phyloP scores from a whole-genome alignment of 1,284 basidiomycete genomes.

The Xerocomus alliaceus region DNA sequence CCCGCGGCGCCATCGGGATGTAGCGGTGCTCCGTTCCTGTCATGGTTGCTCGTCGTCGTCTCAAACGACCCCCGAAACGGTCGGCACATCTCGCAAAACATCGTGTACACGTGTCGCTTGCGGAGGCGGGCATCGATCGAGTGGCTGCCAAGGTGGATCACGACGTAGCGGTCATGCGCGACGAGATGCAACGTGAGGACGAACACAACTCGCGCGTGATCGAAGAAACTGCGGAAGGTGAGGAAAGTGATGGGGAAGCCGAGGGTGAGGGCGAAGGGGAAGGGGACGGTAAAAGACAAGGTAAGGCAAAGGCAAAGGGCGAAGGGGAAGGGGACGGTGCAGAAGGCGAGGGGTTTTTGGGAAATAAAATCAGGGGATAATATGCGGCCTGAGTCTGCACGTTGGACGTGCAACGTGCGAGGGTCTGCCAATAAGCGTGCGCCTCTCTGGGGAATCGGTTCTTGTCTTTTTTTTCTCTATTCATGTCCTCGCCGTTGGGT shows the following conservation, averaged over 20 bases:
- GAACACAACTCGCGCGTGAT: slow-evolving; percentile 42
- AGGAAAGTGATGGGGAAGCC: slow-evolving; percentile 27
- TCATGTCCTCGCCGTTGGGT: no score
- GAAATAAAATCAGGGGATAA: slow-evolving; percentile 31
- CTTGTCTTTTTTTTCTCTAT: background rate
- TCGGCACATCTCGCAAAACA: slow-evolving; percentile 69
- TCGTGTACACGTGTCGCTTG: slow-evolving; percentile 81
- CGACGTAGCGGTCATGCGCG: slow-evolving; percentile 73
- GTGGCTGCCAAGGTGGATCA: slow-evolving; percentile 76
- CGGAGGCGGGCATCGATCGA: slow-evolving; percentile 84
- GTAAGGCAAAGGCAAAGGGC: slow-evolving; percentile 31
- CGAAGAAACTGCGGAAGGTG: slow-evolving; percentile 46
- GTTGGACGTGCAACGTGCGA: no score
- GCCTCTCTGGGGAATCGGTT: background rate
- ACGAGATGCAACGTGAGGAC: slow-evolving; percentile 71
- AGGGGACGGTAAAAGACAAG: slow-evolving; percentile 43
- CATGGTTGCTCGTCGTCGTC: slow-evolving; percentile 86
- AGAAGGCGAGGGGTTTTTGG: slow-evolving; percentile 40
- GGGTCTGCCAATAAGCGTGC: background rate
- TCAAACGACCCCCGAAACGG: slow-evolving; percentile 74
- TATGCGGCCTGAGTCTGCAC: no score
- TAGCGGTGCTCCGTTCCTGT: slow-evolving; percentile 89
- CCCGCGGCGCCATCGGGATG: background rate
- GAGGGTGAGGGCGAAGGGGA: slow-evolving; percentile 31
- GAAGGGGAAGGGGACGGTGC: slow-evolving; percentile 36